Percentiles rank a stretch among this genome's conserved stretches.
These are phyloP conservation scores for Coprinellus micaceus DNA, from an alignment of 768 basidiomycete genomes.

Conservation along the genomic window DNA sequence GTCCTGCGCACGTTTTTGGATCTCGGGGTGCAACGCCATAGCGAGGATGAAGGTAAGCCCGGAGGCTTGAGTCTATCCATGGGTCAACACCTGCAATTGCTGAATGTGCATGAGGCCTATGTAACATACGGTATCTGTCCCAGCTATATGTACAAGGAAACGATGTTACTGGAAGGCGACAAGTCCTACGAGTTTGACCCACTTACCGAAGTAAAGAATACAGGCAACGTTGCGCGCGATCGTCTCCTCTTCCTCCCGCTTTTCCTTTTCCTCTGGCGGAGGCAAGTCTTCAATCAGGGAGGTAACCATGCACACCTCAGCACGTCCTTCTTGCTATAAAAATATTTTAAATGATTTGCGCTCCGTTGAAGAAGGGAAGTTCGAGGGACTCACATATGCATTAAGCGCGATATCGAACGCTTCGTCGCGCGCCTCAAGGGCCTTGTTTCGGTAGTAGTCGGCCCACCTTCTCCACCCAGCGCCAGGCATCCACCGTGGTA, in stretches of 20 bases:
- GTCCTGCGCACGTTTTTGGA: constrained; percentile 32
- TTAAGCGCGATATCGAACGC: constrained; percentile 3
- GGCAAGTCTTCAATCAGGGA: constrained; percentile 6
- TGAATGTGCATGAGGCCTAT: background rate
- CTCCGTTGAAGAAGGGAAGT: background rate
- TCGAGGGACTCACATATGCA: background rate
- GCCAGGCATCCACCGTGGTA: constrained; percentile 36
- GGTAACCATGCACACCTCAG: constrained; percentile 6
- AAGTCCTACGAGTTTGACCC: background rate
- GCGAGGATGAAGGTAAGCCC: constrained; percentile 33
- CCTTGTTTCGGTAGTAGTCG: background rate
- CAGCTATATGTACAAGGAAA: constrained; percentile 22
- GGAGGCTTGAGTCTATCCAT: constrained; percentile 24
- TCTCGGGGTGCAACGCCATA: constrained; percentile 35
- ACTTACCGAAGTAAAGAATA: constrained; percentile 7
- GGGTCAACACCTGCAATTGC: background rate
- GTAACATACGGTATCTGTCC: constrained; percentile 38
- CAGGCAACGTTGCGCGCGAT: constrained; percentile 5
- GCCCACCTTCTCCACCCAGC: constrained; percentile 26
- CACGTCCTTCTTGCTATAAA: constrained; percentile 5
- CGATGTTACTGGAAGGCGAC: background rate
- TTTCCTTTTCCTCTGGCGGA: background rate
- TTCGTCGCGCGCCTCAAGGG: background rate
- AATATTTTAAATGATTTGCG: background rate
- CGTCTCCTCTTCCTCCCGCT: constrained; percentile 6